Conservation (phyloP, 2,329 filamentous ascomycete species). For the Diaporthe sp. region DNA sequence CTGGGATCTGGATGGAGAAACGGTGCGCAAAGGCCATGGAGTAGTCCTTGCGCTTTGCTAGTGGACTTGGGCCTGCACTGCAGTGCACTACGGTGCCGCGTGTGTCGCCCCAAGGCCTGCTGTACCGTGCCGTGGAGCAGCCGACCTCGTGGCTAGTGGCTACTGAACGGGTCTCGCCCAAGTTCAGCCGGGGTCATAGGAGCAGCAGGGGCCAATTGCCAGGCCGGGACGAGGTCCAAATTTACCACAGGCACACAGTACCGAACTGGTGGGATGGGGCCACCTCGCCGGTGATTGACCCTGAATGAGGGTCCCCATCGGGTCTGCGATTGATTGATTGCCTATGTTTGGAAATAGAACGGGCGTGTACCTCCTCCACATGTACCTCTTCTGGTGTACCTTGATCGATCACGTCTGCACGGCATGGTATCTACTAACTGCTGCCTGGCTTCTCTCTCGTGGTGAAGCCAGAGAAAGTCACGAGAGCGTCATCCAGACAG, state of each 20-base stretch:
- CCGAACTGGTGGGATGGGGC: slow-evolving; percentile 31
- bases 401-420: not conserved
- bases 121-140: slow-evolving; percentile 14
- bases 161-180: slow-evolving; percentile 5
- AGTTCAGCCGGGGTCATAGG: not conserved
- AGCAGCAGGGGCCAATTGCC: slow-evolving; percentile 1
- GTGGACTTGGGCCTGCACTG: not conserved
- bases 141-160: slow-evolving; percentile 31
- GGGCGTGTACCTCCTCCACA: not conserved
- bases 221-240: slow-evolving; percentile 29
- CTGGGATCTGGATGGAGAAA: not conserved
- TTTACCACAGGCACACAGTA: slow-evolving; percentile 28
- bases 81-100: not conserved
- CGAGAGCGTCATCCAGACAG: not conserved
- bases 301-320: slow-evolving; percentile 26
- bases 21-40: not conserved
- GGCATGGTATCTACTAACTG: not conserved
- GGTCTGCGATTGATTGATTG: slow-evolving; percentile 30
- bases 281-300: slow-evolving; percentile 23
- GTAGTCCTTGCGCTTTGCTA: not conserved
- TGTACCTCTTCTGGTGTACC: not conserved
- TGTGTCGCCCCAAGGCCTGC: not conserved
- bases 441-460: not conserved
- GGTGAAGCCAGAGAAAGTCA: not conserved
- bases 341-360: slow-evolving; percentile 26